Base-by-base conservation (phyloP, 1,284 basidiomycete genomes). In the Ustilago esculenta region DNA sequence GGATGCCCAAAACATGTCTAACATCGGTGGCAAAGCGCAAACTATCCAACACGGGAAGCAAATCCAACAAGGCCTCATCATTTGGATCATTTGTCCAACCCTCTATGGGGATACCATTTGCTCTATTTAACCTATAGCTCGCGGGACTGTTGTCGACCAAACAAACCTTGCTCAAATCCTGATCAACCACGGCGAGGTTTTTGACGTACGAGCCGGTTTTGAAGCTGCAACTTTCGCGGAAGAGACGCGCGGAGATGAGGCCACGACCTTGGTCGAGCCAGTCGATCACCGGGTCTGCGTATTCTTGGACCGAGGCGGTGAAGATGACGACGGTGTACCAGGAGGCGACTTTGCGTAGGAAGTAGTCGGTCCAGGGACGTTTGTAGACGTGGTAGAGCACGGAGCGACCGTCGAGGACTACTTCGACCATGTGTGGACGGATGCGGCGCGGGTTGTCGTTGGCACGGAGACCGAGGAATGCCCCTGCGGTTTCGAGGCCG, bases 301-400 rank as follows among this genome's bases (percentile, higher is more conserved):
- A 99, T 83, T 98, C 95, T 79, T 94, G 91, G 90, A 99, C 93
- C 6, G 94, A 97, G 1, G 95, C 96, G 17, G 95, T 99, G 83
- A 95, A 99, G 69, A 99, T 92, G 52, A 99, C 94, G 51, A 99
- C 88, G 2, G 94, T 97, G 84, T 99, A 99, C 95, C 95, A 99
- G 35, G 90, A 87, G 21, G 95, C 94, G 39, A 98, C 96, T 55
- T 80, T 80, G 34, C 75, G 61, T 30, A 81, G 36, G 41, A 81
- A 81, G 41, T 77, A 73, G 49, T 81, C 84, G 91, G 96, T 83
- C 98, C 95, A 54, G 90, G 95, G 95, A 51, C 95, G 88, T 84
- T 99, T 99, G 85, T 98, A 98, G 42, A 99, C 95, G 83, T 98
- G 95, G 82, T 99, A 99, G 34, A 93, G 85, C 2, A 94, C 95